These are phyloP conservation scores for Pestalotiopsis sp. DNA, from an alignment of 2,329 filamentous ascomycete genomes.

Conservation along the genomic window DNA sequence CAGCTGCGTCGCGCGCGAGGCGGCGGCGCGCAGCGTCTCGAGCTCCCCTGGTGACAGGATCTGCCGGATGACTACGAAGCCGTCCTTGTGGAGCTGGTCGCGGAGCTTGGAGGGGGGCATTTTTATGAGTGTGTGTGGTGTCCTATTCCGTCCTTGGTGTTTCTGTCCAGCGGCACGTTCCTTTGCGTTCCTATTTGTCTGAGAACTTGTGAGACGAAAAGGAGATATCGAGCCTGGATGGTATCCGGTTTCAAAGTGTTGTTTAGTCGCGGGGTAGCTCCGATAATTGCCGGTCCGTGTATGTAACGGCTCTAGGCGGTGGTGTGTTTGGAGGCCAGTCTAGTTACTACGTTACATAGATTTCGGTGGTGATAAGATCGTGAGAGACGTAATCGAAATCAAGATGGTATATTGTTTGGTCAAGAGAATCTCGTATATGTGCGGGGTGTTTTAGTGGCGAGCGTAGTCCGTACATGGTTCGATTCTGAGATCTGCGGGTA, in stretches of 20 bases:
- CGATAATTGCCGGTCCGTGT: background rate
- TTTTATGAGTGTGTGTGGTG: background rate
- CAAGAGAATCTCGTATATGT: too few relatives aligned
- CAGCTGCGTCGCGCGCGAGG: constrained; percentile 54
- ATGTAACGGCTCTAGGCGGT: background rate
- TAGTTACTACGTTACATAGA: background rate
- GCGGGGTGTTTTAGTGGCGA: too few relatives aligned
- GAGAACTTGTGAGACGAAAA: background rate
- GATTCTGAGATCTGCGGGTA: too few relatives aligned
- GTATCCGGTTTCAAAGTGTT: background rate
- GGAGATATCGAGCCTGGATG: background rate
- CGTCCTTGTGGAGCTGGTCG: constrained; percentile 64
- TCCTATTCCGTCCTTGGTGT: background rate
- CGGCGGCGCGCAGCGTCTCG: constrained; percentile 58
- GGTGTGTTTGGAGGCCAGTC: background rate
- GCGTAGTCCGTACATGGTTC: too few relatives aligned
- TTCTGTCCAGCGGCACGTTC: background rate
- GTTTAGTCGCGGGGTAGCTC: background rate
- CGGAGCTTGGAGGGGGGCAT: constrained; percentile 33
- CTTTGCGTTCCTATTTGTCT: too few relatives aligned
- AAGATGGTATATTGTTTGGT: too few relatives aligned
- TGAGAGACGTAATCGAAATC: too few relatives aligned
- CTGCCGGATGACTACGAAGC: constrained; percentile 72
- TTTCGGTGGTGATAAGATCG: background rate
- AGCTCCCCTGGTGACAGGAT: constrained; percentile 61